Evolutionary conservation across 2,329 filamentous ascomycete species (phyloP).

Genomic region (Ramularia collo-cygni): DNA sequence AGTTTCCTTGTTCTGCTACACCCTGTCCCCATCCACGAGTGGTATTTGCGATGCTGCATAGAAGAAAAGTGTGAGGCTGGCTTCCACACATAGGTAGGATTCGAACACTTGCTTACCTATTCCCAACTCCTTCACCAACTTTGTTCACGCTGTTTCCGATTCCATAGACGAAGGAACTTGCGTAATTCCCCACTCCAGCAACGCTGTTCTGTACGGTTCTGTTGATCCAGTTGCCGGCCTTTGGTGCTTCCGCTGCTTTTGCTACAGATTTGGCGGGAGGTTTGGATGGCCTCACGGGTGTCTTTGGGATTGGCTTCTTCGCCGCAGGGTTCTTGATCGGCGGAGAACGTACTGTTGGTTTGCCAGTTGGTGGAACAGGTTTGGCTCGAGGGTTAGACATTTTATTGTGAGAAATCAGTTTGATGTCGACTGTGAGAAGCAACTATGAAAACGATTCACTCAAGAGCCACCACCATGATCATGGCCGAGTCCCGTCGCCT

Average conservation of each 20-base stretch:
- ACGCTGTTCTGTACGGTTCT: slow-evolving; percentile 38
- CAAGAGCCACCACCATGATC: too few relatives aligned
- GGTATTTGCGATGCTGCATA: slow-evolving; percentile 36
- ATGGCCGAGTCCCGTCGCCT: too few relatives aligned
- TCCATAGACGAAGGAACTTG: slow-evolving; percentile 36
- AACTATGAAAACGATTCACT: too few relatives aligned
- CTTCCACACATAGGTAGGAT: slow-evolving; percentile 1
- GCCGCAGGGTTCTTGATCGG: slow-evolving; percentile 8
- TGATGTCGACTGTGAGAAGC: background rate
- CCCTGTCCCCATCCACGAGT: slow-evolving; percentile 42
- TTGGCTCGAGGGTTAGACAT: slow-evolving; percentile 13
- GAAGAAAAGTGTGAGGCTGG: background rate
- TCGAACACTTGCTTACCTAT: slow-evolving; percentile 26
- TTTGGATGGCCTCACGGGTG: slow-evolving; percentile 6
- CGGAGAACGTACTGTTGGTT: background rate
- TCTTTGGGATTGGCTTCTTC: slow-evolving; percentile 12
- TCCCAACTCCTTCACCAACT: slow-evolving; percentile 39
- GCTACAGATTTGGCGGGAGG: slow-evolving; percentile 7
- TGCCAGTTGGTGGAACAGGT: slow-evolving; percentile 4
- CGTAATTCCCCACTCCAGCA: slow-evolving; percentile 39
- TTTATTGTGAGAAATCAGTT: background rate
- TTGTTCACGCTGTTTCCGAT: slow-evolving; percentile 43
- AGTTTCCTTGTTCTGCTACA: slow-evolving; percentile 44
- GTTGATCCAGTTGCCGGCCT: slow-evolving; percentile 40
- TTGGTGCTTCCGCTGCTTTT: slow-evolving; percentile 7